Evolutionary conservation across 75 land plant species (phyloP).

Genomic region (Cunninghamia lanceolata): DNA sequence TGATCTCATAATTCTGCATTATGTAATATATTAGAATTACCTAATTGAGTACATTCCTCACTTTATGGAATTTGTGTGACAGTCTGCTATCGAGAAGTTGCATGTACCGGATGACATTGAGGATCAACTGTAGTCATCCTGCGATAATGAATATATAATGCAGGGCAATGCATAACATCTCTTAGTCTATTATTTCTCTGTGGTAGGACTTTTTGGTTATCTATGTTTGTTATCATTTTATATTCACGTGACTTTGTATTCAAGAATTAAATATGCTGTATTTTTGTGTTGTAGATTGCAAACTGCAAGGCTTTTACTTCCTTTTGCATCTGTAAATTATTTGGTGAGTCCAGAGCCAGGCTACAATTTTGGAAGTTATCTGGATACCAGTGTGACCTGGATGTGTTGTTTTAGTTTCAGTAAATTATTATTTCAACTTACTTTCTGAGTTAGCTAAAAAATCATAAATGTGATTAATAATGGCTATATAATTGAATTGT

Average conservation of each 20-base stretch:
- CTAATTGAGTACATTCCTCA: background rate
- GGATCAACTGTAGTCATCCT: slow-evolving; percentile 22
- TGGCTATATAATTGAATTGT: background rate
- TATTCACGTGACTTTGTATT: background rate
- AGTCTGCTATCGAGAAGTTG: slow-evolving; percentile 69
- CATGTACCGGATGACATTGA: slow-evolving; percentile 64
- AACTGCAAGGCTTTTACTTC: background rate
- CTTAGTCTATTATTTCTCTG: background rate
- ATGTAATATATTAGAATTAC: background rate
- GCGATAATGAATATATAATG: background rate
- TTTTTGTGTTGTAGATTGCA: background rate
- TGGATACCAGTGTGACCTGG: background rate
- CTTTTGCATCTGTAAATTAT: background rate
- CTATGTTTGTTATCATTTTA: background rate
- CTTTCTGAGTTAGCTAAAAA: background rate
- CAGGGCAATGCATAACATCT: background rate
- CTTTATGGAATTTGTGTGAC: slow-evolving; percentile 8
- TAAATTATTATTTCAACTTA: background rate
- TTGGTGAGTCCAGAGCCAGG: background rate
- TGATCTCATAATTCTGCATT: background rate
- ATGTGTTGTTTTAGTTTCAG: background rate
- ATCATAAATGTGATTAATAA: too few species aligned
- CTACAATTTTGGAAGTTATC: background rate
- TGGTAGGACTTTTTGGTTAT: background rate
- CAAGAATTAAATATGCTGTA: background rate